Percentiles rank a stretch among this genome's conserved stretches.
Conservation (phyloP, 164 flowering plant species). For the Kingdonia uniflora region DNA sequence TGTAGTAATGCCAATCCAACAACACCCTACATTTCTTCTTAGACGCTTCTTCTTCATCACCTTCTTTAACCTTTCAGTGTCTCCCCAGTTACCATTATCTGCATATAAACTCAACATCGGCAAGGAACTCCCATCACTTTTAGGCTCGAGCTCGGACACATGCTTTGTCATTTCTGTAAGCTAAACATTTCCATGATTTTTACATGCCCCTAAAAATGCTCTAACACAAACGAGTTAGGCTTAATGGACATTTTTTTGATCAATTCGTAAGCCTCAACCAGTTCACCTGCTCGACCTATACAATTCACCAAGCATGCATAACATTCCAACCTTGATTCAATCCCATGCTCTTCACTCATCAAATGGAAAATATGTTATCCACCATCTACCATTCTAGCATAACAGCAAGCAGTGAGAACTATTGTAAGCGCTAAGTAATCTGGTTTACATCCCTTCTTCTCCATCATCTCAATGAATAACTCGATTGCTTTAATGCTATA, state of each 20-base stretch:
- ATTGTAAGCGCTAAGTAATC: conserved; percentile 73
- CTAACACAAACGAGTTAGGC: conserved; percentile 82
- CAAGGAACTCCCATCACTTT: too few species aligned
- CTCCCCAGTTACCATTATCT: too few species aligned
- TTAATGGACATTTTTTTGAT: conserved; percentile 55
- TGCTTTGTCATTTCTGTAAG: too few species aligned
- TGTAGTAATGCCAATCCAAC: too few species aligned
- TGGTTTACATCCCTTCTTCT: conserved; percentile 19
- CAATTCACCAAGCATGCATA: conserved; percentile 86
- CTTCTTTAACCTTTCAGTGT: too few species aligned
- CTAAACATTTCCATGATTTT: conserved; percentile 9
- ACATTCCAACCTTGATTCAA: conserved; percentile 66
- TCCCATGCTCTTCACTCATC: conserved; percentile 50
- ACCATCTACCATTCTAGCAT: conserved; percentile 48
- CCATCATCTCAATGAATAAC: conserved; percentile 51
- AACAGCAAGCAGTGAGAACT: conserved; percentile 63
- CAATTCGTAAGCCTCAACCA: conserved; percentile 52
- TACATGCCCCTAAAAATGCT: conserved; percentile 75
- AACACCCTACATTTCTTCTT: too few species aligned
- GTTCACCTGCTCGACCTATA: conserved; percentile 68
- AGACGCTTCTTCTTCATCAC: too few species aligned
- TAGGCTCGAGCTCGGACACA: too few species aligned
- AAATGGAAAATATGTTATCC: conserved; percentile 39
- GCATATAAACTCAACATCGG: too few species aligned
- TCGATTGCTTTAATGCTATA: conserved; percentile 46